These are phyloP conservation scores for Jaminaea rosea DNA, from an alignment of 1,284 basidiomycete genomes.

Conservation along the genomic window DNA sequence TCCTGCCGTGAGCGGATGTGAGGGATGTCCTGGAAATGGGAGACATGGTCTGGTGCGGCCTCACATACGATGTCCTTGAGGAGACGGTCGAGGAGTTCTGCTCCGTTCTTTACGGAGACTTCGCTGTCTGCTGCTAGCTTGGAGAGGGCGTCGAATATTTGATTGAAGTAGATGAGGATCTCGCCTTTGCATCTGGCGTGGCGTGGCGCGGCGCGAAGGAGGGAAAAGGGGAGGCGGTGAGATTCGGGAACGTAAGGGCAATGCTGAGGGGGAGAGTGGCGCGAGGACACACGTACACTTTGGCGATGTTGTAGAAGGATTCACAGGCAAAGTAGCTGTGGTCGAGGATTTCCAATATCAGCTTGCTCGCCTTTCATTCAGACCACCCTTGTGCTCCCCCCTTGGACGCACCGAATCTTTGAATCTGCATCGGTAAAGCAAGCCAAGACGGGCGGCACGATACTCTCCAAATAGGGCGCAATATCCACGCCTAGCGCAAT, in stretches of 20 bases:
- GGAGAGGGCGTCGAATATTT: slow-evolving; percentile 91
- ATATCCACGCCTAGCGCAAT: slow-evolving; percentile 90
- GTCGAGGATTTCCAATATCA: too few species aligned
- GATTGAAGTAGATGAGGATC: slow-evolving; percentile 93
- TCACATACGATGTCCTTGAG: slow-evolving; percentile 97
- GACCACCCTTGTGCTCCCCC: too few species aligned
- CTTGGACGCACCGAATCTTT: slow-evolving; percentile 64
- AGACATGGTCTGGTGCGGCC: slow-evolving; percentile 87
- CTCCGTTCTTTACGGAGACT: slow-evolving; percentile 93
- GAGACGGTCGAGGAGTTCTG: slow-evolving; percentile 90
- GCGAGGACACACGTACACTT: too few species aligned
- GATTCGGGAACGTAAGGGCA: too few species aligned
- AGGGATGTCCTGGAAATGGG: slow-evolving; percentile 63
- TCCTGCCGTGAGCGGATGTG: slow-evolving; percentile 55
- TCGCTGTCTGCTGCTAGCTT: slow-evolving; percentile 97
- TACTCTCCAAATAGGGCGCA: slow-evolving; percentile 84
- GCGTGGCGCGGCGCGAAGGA: too few species aligned
- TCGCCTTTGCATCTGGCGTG: slow-evolving; percentile 98
- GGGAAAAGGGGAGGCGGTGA: too few species aligned
- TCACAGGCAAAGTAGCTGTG: slow-evolving; percentile 83
- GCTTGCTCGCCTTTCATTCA: too few species aligned
- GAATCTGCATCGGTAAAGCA: slow-evolving; percentile 94
- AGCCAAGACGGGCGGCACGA: slow-evolving; percentile 77
- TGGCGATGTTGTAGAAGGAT: slow-evolving; percentile 90
- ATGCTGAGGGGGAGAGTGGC: too few species aligned